These are phyloP conservation scores for Dioscorea dumetorum DNA, from an alignment of 106 monocot species.

Conservation along the genomic window DNA sequence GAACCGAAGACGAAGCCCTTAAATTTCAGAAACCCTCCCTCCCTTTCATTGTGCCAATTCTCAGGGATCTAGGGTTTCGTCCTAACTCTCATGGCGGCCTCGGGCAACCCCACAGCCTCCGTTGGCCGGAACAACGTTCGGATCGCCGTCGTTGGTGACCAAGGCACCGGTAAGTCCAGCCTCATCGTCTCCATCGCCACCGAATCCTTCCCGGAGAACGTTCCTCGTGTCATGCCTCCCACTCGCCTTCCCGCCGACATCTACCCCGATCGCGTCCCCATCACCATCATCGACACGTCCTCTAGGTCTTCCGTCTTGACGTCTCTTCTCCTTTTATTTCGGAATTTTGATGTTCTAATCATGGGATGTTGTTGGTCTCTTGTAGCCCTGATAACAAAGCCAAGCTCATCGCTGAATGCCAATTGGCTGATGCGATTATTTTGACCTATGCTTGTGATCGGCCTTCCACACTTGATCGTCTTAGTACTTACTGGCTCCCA, in stretches of 20 bases:
- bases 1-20: too few species aligned
- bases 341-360: background rate
- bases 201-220: conserved; percentile 76
- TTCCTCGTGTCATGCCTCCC: conserved; percentile 59
- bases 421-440: conserved; percentile 69
- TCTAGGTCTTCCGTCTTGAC: conserved; percentile 30
- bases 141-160: conserved; percentile 72
- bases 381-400: conserved; percentile 55
- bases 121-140: conserved; percentile 65
- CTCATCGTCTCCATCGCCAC: conserved; percentile 79
- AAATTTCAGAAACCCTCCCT: too few species aligned
- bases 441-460: conserved; percentile 91
- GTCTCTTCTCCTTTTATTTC: background rate
- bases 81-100: too few species aligned
- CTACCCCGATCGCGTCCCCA: conserved; percentile 88
- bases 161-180: conserved; percentile 81
- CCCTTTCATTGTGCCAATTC: too few species aligned
- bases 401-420: conserved; percentile 59
- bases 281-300: conserved; percentile 93
- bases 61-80: too few species aligned
- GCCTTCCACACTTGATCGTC: conserved; percentile 74
- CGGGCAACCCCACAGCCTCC: background rate
- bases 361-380: background rate
- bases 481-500: conserved; percentile 90
- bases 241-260: conserved; percentile 81